Evolutionary conservation across 2,329 filamentous ascomycete species (phyloP).

Genomic region (Fusarium floridanum): DNA sequence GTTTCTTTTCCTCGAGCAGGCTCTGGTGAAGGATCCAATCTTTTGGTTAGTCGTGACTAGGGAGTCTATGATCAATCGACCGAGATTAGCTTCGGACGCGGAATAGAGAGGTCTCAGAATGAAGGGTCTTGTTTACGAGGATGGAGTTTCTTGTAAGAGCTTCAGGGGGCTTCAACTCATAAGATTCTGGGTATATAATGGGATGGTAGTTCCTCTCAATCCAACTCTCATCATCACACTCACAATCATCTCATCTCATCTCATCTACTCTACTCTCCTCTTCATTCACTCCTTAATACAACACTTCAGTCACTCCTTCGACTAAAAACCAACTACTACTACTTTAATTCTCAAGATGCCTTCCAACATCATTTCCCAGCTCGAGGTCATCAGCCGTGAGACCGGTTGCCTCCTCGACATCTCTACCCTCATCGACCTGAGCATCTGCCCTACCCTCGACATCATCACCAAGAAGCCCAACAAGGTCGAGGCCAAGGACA

Average conservation of each 20-base stretch:
- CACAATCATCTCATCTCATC: constrained; percentile 11
- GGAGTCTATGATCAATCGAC: constrained; percentile 2
- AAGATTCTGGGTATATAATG: constrained; percentile 21
- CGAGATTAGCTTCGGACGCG: constrained; percentile 1
- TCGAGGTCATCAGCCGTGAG: constrained; percentile 38
- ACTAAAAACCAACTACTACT: constrained; percentile 7
- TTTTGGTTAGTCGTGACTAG: background rate
- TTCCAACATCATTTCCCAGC: constrained; percentile 34
- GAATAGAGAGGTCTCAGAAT: background rate
- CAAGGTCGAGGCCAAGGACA: constrained; percentile 35
- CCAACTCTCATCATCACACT: constrained; percentile 16
- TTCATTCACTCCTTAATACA: constrained; percentile 20
- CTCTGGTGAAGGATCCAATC: constrained; percentile 3
- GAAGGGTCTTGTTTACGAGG: background rate
- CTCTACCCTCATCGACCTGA: constrained; percentile 35
- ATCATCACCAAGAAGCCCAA: constrained; percentile 31
- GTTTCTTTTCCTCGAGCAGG: constrained; percentile 8
- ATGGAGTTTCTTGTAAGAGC: background rate
- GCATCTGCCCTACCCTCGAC: constrained; percentile 39
- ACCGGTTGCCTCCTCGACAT: constrained; percentile 41
- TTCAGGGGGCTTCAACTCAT: background rate
- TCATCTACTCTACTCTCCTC: background rate
- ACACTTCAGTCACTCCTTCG: constrained; percentile 19
- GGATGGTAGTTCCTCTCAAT: constrained; percentile 1
- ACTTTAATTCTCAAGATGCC: constrained; percentile 27